Conservation (phyloP, 176 grass and related monocot species). For the Thinopyrum elongatum region DNA sequence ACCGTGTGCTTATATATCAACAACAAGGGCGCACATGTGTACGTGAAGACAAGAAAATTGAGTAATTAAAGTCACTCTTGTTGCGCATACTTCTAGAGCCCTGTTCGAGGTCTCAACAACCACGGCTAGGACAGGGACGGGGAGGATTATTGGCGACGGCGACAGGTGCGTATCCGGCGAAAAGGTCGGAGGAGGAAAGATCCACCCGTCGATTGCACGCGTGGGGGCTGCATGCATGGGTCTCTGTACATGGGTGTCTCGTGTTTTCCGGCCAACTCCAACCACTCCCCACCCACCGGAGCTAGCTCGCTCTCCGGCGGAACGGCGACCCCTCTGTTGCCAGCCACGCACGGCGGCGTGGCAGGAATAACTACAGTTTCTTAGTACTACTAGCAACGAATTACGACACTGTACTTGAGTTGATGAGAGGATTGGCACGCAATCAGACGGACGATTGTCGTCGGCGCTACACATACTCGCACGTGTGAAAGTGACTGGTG, state of each 20-base stretch:
- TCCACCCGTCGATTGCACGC: background rate
- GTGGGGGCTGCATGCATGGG: background rate
- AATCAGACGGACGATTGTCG: background rate
- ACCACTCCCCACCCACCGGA: conserved; percentile 35
- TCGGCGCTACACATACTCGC: background rate
- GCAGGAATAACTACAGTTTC: background rate
- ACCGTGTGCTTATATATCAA: background rate
- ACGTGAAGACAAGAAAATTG: conserved; percentile 17
- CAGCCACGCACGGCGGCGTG: background rate
- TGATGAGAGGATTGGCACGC: background rate
- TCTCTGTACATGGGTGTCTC: background rate
- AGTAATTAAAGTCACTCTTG: background rate
- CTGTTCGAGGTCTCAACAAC: conserved; percentile 51
- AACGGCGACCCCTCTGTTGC: conserved; percentile 3
- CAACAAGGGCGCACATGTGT: conserved; percentile 12
- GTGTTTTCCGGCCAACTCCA: conserved; percentile 57
- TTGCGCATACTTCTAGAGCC: conserved; percentile 19
- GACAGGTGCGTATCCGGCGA: background rate
- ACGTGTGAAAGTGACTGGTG: conserved; percentile 18
- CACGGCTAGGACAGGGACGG: conserved; percentile 13
- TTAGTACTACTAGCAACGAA: background rate
- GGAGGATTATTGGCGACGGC: conserved; percentile 23
- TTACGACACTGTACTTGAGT: background rate
- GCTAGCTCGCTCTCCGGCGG: background rate
- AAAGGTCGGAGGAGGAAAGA: background rate